Percentiles rank a stretch among this genome's conserved stretches.
phyloP scores from a whole-genome alignment of 2,329 filamentous ascomycete genomes.

The Alternaria rosae region DNA sequence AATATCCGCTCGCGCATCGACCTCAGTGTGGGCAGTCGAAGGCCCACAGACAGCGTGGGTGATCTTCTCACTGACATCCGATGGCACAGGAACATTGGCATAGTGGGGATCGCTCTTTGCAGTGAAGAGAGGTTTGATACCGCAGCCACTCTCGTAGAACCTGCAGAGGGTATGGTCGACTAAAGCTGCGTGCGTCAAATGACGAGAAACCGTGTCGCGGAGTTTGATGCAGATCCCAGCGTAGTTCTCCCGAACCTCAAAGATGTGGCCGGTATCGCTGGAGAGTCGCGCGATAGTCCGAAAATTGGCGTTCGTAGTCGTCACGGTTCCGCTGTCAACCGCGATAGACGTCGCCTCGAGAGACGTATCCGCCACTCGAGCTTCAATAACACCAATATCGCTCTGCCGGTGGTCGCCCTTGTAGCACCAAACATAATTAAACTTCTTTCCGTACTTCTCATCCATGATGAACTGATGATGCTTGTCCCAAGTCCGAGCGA shows the following conservation, averaged over 20 bases:
- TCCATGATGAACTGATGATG: background rate
- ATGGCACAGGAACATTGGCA: background rate
- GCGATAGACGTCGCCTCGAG: background rate
- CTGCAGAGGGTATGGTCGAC: background rate
- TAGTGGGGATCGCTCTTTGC: background rate
- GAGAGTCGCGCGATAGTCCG: background rate
- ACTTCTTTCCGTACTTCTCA: background rate
- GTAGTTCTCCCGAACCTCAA: background rate
- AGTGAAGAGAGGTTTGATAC: background rate
- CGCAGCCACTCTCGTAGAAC: background rate
- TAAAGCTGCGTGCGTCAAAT: background rate
- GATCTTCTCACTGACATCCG: background rate
- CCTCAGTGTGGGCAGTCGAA: background rate
- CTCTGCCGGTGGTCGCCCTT: background rate
- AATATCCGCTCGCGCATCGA: background rate
- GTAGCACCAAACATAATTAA: background rate
- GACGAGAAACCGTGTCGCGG: background rate
- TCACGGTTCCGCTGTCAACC: background rate
- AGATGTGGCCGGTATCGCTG: background rate
- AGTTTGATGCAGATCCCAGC: background rate
- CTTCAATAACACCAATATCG: background rate
- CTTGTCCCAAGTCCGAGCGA: background rate
- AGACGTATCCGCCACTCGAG: background rate
- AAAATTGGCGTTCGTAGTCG: too few species aligned
- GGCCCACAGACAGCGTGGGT: background rate